Evolutionary conservation across 2,329 filamentous ascomycete species (phyloP).

Genomic region (Scytalidium lignicola): DNA sequence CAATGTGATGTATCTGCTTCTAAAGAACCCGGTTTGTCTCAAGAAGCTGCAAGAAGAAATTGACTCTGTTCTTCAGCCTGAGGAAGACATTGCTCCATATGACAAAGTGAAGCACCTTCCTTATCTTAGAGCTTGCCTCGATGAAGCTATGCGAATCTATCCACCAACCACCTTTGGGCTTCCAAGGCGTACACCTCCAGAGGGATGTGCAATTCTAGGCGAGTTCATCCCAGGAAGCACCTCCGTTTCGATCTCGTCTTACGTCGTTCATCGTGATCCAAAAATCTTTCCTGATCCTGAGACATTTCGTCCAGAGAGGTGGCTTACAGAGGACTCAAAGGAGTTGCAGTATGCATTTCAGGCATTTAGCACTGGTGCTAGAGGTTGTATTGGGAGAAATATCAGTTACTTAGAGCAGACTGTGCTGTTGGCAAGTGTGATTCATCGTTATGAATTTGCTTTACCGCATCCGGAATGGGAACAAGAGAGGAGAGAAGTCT

Average conservation of each 20-base stretch:
- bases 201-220: slow-evolving; percentile 36
- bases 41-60: slow-evolving; percentile 38
- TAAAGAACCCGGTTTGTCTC: slow-evolving; percentile 38
- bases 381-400: slow-evolving; percentile 37
- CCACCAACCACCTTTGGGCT: slow-evolving; percentile 37
- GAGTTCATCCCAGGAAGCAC: slow-evolving; percentile 38
- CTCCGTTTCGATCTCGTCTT: slow-evolving; percentile 36
- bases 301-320: slow-evolving; percentile 35
- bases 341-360: no score
- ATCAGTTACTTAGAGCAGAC: slow-evolving; percentile 42
- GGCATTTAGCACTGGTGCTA: slow-evolving; percentile 35
- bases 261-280: slow-evolving; percentile 17
- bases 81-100: slow-evolving; percentile 40
- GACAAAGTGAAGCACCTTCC: slow-evolving; percentile 44
- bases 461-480: slow-evolving; percentile 26
- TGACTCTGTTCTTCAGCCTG: slow-evolving; percentile 35
- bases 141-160: slow-evolving; percentile 41
- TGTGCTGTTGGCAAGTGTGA: slow-evolving; percentile 35
- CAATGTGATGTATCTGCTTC: slow-evolving; percentile 46
- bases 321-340: slow-evolving; percentile 20
- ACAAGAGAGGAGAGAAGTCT: slow-evolving; percentile 17
- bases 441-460: slow-evolving; percentile 38
- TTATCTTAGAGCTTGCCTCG: slow-evolving; percentile 45
- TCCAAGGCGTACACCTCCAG: slow-evolving; percentile 36
- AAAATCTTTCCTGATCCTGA: slow-evolving; percentile 30